A percentile compares a stretch with the other conserved stretches of the same genome.
These are phyloP conservation scores for Hymenoscyphus infarciens DNA, from an alignment of 2,329 filamentous ascomycete genomes.

Conservation along the genomic window DNA sequence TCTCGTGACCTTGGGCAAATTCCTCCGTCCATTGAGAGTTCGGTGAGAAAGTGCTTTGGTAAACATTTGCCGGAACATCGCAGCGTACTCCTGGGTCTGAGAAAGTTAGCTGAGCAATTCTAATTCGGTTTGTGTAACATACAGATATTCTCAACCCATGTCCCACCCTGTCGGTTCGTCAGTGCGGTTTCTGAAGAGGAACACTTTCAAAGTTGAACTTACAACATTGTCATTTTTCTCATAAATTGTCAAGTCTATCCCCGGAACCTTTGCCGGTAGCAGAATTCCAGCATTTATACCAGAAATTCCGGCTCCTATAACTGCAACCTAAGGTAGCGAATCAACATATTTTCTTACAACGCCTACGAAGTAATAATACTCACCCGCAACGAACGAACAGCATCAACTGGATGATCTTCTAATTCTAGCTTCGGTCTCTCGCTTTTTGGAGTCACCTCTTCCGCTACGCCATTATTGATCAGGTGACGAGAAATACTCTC, in stretches of 20 bases:
- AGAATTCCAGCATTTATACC: conserved; percentile 62
- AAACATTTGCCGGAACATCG: conserved; percentile 45
- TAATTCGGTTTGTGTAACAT: background rate
- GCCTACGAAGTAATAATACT: background rate
- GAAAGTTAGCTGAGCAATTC: background rate
- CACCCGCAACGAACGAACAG: conserved; percentile 13
- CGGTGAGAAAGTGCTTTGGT: conserved; percentile 64
- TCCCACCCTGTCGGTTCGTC: conserved; percentile 39
- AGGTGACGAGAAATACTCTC: conserved; percentile 7
- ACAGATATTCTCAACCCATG: conserved; percentile 49
- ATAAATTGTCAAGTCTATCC: conserved; percentile 57
- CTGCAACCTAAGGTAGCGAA: conserved; percentile 42
- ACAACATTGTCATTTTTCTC: conserved; percentile 39
- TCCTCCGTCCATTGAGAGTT: conserved; percentile 67
- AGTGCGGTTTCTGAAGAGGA: background rate
- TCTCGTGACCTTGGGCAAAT: conserved; percentile 65
- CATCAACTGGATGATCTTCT: conserved; percentile 39
- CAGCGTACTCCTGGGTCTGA: conserved; percentile 27
- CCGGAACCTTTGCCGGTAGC: conserved; percentile 64
- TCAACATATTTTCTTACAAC: background rate
- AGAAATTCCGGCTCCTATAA: conserved; percentile 61
- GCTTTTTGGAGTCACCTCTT: background rate
- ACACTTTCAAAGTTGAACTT: background rate
- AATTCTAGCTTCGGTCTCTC: conserved; percentile 33
- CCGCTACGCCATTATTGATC: background rate